Evolutionary conservation across 805 yeast genomes (phyloP), one percentile per base, ranked within the genome.

Genomic region (Naumovozyma castellii): DNA sequence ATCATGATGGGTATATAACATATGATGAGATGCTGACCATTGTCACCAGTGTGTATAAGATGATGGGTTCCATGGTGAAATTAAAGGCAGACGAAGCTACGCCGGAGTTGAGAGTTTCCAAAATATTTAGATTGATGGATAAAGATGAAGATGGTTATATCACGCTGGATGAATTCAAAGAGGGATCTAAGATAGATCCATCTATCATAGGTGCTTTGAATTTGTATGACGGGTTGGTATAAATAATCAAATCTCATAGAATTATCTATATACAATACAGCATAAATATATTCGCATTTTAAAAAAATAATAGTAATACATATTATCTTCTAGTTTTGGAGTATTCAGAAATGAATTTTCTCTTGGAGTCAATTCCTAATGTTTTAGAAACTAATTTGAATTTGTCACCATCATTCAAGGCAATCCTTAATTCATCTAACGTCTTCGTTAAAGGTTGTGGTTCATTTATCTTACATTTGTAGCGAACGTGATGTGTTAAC

Each of bases 21-120:
- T 85, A 78, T 58, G 74, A 75, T 25, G 97, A 92, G 56, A 76
- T 92, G 76, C 67, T 85, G 37, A 67, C 75, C 2, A 85, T 92
- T 32, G 84, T 87, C 4, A 70, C 74, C 22, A 81, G 97, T 25
- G 84, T 90, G 27, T 90, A 92, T 61, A 84, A 83, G 61, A 88
- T 92, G 97, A 82, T 90, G 43, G 99, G 97, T 1, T 74, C 88
- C 1, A 86, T 88, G 90, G 95, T 88, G 43, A 78, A 78, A 45
- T 69, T 87, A 38, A 84, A 85, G 15, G 90, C 79, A 17, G 96
- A 88, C 56, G 97, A 88, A 52, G 75, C 78, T 34, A 87, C 97
- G 0, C 97, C 98, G 0, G 96, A 88, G 53, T 67, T 78, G 47
- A 72, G 97, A 45, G 86, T 85, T 1, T 73, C 76, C 38, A 90